A percentile compares a stretch with the other conserved stretches of the same genome.
These are phyloP conservation scores for Polytrichum formosum DNA, from an alignment of 225 moss, liverwort and hornwort genomes.

Conservation along the genomic window DNA sequence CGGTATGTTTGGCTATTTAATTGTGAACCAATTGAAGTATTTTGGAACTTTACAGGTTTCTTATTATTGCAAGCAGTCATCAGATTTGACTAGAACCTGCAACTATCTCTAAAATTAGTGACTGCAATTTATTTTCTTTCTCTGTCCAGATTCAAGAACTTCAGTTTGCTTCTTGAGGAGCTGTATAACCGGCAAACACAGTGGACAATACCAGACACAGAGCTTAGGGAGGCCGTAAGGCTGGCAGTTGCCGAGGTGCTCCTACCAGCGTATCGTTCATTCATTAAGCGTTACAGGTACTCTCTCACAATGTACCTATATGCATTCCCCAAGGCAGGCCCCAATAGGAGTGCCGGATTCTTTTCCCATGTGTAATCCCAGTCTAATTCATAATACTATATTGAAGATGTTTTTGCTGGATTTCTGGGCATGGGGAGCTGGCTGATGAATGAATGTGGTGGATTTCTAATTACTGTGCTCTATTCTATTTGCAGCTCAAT, in stretches of 20 bases:
- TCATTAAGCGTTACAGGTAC: slow-evolving; percentile 78
- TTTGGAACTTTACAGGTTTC: no score
- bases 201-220: slow-evolving; percentile 76
- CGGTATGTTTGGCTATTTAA: slow-evolving; percentile 22
- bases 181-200: slow-evolving; percentile 65
- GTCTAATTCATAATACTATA: no score
- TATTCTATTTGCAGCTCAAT: slow-evolving; percentile 31
- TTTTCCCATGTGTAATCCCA: no score
- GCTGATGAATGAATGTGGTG: no score
- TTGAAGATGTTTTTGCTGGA: not conserved
- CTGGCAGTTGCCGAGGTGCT: slow-evolving; percentile 63
- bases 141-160: slow-evolving; percentile 58
- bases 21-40: no score
- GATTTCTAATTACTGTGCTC: no score
- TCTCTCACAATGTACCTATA: not conserved
- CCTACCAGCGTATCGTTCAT: slow-evolving; percentile 73
- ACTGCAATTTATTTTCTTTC: no score
- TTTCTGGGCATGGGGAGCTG: no score
- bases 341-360: no score
- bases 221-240: slow-evolving; percentile 66
- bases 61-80: no score
- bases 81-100: no score
- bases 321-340: not conserved
- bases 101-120: no score
- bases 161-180: slow-evolving; percentile 62